These are phyloP conservation scores for Thielaviopsis euricoi DNA, from an alignment of 2,329 filamentous ascomycete genomes.

Conservation along the genomic window DNA sequence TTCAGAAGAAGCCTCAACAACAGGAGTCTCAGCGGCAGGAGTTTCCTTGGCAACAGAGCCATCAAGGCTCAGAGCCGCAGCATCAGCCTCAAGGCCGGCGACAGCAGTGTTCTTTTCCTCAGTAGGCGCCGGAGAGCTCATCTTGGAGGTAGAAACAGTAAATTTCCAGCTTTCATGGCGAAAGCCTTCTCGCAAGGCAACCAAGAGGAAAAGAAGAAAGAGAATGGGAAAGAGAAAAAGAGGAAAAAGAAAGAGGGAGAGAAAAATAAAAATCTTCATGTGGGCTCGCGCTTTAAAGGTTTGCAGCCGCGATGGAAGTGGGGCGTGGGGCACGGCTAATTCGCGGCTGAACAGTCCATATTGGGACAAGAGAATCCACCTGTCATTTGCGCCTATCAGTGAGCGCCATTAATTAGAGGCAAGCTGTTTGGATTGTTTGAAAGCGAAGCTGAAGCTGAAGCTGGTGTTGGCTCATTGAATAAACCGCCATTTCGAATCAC, in stretches of 20 bases:
- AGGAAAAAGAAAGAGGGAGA: slow-evolving; percentile 3
- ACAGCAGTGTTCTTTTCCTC: slow-evolving; percentile 5
- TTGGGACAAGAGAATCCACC: background rate
- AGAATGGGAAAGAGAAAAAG: slow-evolving; percentile 4
- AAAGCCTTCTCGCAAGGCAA: slow-evolving; percentile 2
- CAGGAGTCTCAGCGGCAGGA: background rate
- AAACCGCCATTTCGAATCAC: too few species aligned
- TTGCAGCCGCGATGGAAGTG: slow-evolving; percentile 4
- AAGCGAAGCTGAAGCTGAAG: background rate
- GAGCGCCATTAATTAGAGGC: slow-evolving; percentile 3
- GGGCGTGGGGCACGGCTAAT: slow-evolving; percentile 5
- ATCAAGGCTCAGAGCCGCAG: slow-evolving; percentile 7
- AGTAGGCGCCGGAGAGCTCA: slow-evolving; percentile 10
- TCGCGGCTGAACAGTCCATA: background rate
- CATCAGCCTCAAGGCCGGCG: slow-evolving; percentile 3
- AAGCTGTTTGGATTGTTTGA: background rate
- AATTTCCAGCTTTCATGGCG: slow-evolving; percentile 8
- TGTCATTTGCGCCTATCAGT: slow-evolving; percentile 1
- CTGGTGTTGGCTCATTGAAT: background rate
- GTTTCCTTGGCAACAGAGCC: background rate
- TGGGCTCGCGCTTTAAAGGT: slow-evolving; percentile 3
- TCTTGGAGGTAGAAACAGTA: slow-evolving; percentile 7
- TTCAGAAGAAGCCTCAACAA: slow-evolving; percentile 4
- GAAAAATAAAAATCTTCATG: slow-evolving; percentile 9
- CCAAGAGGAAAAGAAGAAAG: slow-evolving; percentile 1